Conservation (phyloP, 2,329 filamentous ascomycete species). For the Penicillium sp. region DNA sequence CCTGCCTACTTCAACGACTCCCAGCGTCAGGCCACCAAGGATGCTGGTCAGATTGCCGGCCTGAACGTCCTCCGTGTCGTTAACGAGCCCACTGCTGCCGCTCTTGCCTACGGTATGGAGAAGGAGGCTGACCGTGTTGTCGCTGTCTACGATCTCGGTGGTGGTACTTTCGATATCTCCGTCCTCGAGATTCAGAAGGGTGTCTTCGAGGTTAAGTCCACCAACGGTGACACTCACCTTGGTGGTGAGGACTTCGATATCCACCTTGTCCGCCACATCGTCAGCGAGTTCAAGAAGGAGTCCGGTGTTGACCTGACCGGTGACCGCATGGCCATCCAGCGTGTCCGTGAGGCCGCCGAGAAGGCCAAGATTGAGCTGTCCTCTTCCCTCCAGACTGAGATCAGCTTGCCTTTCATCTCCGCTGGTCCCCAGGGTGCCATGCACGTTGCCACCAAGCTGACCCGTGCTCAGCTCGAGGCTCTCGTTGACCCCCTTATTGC, state of each 20-base stretch:
- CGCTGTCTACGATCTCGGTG: constrained; percentile 96
- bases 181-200: constrained; percentile 96
- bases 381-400: constrained; percentile 91
- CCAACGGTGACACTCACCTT: constrained; percentile 97
- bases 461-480: constrained; percentile 86
- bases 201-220: constrained; percentile 98
- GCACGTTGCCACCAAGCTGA: constrained; percentile 97
- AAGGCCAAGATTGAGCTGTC: constrained; percentile 99
- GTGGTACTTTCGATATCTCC: constrained; percentile 99
- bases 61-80: constrained; percentile 97
- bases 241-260: constrained; percentile 99
- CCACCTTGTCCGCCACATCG: constrained; percentile 86
- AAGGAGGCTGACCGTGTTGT: constrained; percentile 89
- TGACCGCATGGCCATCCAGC: constrained; percentile 98
- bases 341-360: constrained; percentile 97
- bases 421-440: constrained; percentile 93
- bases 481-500: constrained; percentile 87
- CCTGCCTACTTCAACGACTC: constrained; percentile 99
- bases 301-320: constrained; percentile 84
- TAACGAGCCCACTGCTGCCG: constrained; percentile 95
- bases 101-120: constrained; percentile 93
- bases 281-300: constrained; percentile 95
- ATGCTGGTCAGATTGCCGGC: constrained; percentile 93
- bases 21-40: constrained; percentile 97
- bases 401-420: constrained; percentile 98